A percentile compares a stretch with the other conserved stretches of the same genome.
These are phyloP conservation scores for Septoria petroselini DNA, from an alignment of 2,329 filamentous ascomycete genomes.

Conservation along the genomic window DNA sequence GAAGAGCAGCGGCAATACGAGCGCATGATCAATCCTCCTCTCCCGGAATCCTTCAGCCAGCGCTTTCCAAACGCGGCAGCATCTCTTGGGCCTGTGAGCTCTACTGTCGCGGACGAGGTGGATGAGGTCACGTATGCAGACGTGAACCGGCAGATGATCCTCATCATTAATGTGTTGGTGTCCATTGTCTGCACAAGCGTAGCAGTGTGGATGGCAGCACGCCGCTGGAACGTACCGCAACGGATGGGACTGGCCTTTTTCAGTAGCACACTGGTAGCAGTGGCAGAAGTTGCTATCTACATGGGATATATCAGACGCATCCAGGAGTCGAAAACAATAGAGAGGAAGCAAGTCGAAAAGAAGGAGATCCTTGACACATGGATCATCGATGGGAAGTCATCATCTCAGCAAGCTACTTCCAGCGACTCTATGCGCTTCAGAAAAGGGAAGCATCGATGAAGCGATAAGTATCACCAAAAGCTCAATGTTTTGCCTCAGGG, in stretches of 20 bases:
- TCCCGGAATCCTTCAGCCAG: conserved; percentile 58
- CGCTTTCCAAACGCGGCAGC: conserved; percentile 57
- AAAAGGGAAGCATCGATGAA: conserved; percentile 47
- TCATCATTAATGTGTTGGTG: conserved; percentile 86
- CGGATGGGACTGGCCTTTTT: conserved; percentile 68
- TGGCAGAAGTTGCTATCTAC: conserved; percentile 77
- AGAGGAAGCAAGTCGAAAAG: conserved; percentile 59
- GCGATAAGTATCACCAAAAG: not conserved
- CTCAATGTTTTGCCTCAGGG: conserved; percentile 6
- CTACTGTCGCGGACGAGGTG: conserved; percentile 46
- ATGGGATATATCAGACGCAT: conserved; percentile 70
- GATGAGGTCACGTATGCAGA: conserved; percentile 69
- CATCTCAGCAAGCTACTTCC: conserved; percentile 22
- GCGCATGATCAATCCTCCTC: conserved; percentile 66
- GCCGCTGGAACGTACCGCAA: conserved; percentile 71
- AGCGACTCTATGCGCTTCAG: conserved; percentile 39
- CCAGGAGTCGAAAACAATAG: conserved; percentile 63
- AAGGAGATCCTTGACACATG: conserved; percentile 70
- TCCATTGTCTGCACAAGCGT: conserved; percentile 77
- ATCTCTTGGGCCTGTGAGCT: conserved; percentile 39
- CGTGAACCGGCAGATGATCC: conserved; percentile 73
- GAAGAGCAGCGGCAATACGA: conserved; percentile 81
- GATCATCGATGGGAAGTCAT: conserved; percentile 49
- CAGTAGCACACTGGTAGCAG: conserved; percentile 65
- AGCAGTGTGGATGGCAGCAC: conserved; percentile 73